Percentiles rank a stretch among this genome's conserved stretches.
Evolutionary conservation across 768 basidiomycete genomes (phyloP).

Genomic region (Leccinum truebloodii): DNA sequence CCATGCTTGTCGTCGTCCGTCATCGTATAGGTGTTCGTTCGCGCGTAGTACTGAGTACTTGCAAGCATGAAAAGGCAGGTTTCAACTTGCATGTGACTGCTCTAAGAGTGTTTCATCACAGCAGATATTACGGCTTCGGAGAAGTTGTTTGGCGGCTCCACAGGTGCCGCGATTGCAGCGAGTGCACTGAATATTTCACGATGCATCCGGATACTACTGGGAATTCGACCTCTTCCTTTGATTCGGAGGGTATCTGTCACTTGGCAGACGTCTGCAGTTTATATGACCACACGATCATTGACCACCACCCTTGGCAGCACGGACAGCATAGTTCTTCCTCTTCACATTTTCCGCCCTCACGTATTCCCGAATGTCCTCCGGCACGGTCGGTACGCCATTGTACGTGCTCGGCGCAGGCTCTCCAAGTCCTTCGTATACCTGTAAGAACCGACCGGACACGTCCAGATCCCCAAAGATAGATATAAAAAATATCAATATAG

Average conservation of each 20-base stretch:
- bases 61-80: not conserved
- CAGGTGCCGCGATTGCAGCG: too few relatives aligned
- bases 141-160: not conserved
- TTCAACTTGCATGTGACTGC: not conserved
- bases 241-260: not conserved
- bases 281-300: too few relatives aligned
- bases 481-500: not conserved
- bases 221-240: not conserved
- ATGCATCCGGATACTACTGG: not conserved
- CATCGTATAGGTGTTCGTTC: not conserved
- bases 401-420: slow-evolving; percentile 26
- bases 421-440: slow-evolving; percentile 28
- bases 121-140: not conserved
- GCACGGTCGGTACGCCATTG: slow-evolving; percentile 15
- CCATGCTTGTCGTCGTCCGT: not conserved
- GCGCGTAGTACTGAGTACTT: slow-evolving; percentile 18
- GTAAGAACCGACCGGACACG: not conserved
- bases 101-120: not conserved
- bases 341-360: slow-evolving; percentile 24
- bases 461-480: not conserved
- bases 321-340: slow-evolving; percentile 26
- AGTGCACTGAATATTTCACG: too few relatives aligned
- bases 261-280: too few relatives aligned
- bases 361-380: slow-evolving; percentile 24
- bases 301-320: slow-evolving; percentile 38